phyloP scores from a whole-genome alignment of 208 protist species.

The Wallacemonas sp. region DNA sequence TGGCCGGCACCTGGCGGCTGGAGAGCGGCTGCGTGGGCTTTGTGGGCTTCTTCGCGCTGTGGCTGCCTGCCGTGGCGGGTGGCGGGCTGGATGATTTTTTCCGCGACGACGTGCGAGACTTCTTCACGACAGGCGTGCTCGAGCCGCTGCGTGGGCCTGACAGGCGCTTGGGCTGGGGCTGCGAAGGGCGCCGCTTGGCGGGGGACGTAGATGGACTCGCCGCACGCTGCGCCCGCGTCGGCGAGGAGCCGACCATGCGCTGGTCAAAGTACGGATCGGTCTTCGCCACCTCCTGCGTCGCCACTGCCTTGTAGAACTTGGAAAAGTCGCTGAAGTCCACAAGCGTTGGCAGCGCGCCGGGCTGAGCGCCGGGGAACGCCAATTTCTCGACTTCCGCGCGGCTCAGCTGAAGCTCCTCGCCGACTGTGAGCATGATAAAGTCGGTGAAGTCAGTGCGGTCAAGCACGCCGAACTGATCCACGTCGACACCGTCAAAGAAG shows the following conservation, averaged over 20 bases:
- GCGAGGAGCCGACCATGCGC: background rate
- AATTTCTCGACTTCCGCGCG: constrained; percentile 39
- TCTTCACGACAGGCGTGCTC: background rate
- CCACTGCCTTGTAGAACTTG: constrained; percentile 63
- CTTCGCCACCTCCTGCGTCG: constrained; percentile 43
- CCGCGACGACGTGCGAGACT: background rate
- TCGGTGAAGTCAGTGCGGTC: constrained; percentile 51
- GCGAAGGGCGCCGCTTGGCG: background rate
- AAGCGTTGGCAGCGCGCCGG: constrained; percentile 26
- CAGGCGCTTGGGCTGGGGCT: background rate
- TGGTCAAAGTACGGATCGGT: constrained; percentile 31
- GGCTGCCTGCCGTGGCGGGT: background rate
- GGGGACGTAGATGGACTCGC: background rate
- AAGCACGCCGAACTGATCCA: constrained; percentile 59
- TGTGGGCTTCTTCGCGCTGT: background rate
- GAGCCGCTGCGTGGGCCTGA: background rate
- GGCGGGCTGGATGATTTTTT: background rate
- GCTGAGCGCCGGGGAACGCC: constrained; percentile 28
- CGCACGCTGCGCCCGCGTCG: background rate
- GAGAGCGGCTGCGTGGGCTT: background rate
- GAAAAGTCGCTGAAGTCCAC: constrained; percentile 77
- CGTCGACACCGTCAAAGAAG: constrained; percentile 71
- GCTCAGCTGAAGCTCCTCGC: constrained; percentile 31
- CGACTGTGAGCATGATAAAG: constrained; percentile 54
- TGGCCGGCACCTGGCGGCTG: background rate